Evolutionary conservation across 352 stramenopile species (phyloP), one percentile per base, ranked within the genome.

Genomic region (Phytophthora nicotianae): DNA sequence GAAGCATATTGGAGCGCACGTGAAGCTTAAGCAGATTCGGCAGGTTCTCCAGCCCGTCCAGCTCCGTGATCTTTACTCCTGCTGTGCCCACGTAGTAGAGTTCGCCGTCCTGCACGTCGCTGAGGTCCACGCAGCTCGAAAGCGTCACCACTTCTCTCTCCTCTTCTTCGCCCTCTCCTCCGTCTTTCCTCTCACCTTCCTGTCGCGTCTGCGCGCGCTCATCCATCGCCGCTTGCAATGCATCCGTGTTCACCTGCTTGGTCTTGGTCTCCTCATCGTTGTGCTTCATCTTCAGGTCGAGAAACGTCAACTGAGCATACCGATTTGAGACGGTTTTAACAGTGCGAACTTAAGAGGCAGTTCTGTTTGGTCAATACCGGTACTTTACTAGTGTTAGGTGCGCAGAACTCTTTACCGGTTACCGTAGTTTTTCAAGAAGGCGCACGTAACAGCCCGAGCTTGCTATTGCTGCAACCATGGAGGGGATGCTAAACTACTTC

Each of bases 401-500:
- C 24, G 24, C 24, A 29, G 24, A 29, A 29, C 7, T 17, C 35
- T 5, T 20, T 43, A 43, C 37, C 37, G 37, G 13, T 43, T 35
- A 35, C 29, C 29, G 29, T 13, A 1, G 10, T 38, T 38, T 38
- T 38, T 38, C 13, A 46, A 46, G 40, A 26, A 46, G 40, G 10
- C 26, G 8, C 24, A 51, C 40, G 60, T 48, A 64, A 69, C 61
- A 64, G 40, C 50, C 20, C 35, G 27, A 29, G 11, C 32, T 38
- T n/a, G 32, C 32, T 26, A 40, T n/a, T 23, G n/a, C 45, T 33
- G 41, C 42, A 26, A 78, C 32, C 32, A 94, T 94, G 86, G 86
- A 94, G 56, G 83, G 86, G 48, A 91, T 94, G 86, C 77, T 95
- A 48, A 93, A 95, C 70, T 95, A 95, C 72, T 93, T 92, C 49